Percentiles rank a stretch among this genome's conserved stretches.
These are phyloP conservation scores for Pisolithus orientalis DNA, from an alignment of 768 basidiomycete genomes.

Conservation along the genomic window DNA sequence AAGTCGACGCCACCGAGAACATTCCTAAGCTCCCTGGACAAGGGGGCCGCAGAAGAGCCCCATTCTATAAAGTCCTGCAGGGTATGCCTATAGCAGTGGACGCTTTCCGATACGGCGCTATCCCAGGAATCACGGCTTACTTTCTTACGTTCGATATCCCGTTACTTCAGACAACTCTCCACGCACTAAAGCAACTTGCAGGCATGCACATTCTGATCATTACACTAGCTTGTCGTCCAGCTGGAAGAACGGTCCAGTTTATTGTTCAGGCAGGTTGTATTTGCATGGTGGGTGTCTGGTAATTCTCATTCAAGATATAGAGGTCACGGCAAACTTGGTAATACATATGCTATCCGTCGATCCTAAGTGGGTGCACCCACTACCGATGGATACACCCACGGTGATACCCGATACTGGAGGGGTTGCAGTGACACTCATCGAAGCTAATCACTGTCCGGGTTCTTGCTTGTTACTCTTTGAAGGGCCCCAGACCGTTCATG, in stretches of 20 bases:
- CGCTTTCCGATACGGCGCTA: slow-evolving; percentile 90
- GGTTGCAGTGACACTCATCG: slow-evolving; percentile 88
- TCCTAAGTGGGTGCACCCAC: slow-evolving; percentile 79
- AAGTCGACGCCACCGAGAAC: slow-evolving; percentile 54
- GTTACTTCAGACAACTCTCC: background rate
- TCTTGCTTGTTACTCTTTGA: slow-evolving; percentile 93
- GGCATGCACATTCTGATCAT: slow-evolving; percentile 96
- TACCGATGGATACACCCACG: slow-evolving; percentile 75
- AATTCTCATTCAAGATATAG: slow-evolving; percentile 14
- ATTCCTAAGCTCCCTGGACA: slow-evolving; percentile 40
- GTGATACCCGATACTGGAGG: slow-evolving; percentile 78
- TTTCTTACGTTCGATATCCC: slow-evolving; percentile 65
- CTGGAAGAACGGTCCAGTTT: slow-evolving; percentile 92
- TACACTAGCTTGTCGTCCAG: slow-evolving; percentile 86
- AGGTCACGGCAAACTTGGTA: slow-evolving; percentile 88
- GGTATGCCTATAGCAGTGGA: slow-evolving; percentile 99
- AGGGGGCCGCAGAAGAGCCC: slow-evolving; percentile 64
- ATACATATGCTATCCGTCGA: slow-evolving; percentile 88
- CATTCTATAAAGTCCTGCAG: slow-evolving; percentile 92
- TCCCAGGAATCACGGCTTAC: slow-evolving; percentile 86
- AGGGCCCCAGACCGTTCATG: slow-evolving; percentile 82
- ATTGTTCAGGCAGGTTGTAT: slow-evolving; percentile 62
- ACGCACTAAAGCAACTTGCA: slow-evolving; percentile 26
- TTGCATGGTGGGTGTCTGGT: background rate
- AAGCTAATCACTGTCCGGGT: slow-evolving; percentile 98